Evolutionary conservation across 2,329 filamentous ascomycete genomes (phyloP), one percentile per base, ranked within the genome.

Genomic region (Fusarium sp.): DNA sequence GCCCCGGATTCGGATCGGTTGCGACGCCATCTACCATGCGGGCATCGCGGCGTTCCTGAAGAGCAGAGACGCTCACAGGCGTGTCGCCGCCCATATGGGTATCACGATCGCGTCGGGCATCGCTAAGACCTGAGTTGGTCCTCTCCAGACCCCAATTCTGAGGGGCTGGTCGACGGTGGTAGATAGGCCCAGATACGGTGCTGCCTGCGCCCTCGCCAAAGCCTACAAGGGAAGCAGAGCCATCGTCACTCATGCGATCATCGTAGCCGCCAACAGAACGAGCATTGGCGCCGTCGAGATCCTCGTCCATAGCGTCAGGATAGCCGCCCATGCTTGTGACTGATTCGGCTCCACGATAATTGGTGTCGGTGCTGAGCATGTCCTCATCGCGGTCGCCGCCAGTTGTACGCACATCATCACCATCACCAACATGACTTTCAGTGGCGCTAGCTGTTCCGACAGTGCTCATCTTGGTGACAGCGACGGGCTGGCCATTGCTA

Each of bases 181-280:
- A 87, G 76, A 92, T 92, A 39, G 93, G 93, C 0, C 94, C 94
- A 63, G 90, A 93, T 59, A 95, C 90, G 7, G 94, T 94, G 78
- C 92, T 94, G 72, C 91, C 93, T 11, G 95, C 95, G 34, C 95
- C 95, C 78, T 98, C 95, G 50, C 95, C 95, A 73, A 98, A 98
- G 1, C 92, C 95, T 11, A 98, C 95, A 7, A 98, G 85, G 67
- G 92, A 95, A 4, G 91, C 93, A 53, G 90, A 91, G 9, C 91
- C 92, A 74, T 97, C 94, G 73, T 97, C 94, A 73, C 92, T 95
- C 86, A 96, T 91, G 62, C 92, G 92, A 70, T 93, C 92, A 63
- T 88, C 86, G 61, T 82, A 87, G 6, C 82, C 85, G 20, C 82
- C 83, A 4, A 84, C 80, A 38, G 85, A 87, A 17, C 81, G 83